These are phyloP conservation scores for Mollisiaceae sp. DNA, from an alignment of 2,329 filamentous ascomycete species.

Conservation along the genomic window DNA sequence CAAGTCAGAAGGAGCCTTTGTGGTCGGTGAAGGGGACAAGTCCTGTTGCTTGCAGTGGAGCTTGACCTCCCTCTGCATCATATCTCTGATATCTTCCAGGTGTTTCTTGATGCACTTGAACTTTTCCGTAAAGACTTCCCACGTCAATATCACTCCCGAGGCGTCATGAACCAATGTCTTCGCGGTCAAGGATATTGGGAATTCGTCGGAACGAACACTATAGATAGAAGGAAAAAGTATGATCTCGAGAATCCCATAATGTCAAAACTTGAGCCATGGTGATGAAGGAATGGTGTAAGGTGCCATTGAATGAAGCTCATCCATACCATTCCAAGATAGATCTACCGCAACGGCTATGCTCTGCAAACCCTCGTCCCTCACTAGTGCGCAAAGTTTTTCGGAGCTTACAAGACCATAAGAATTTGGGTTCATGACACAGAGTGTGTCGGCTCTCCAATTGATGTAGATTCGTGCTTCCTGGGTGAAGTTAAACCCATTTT, in stretches of 20 bases:
- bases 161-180: too few species aligned
- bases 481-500: not conserved
- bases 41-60: too few species aligned
- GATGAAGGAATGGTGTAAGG: not conserved
- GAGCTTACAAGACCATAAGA: not conserved
- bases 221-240: not conserved
- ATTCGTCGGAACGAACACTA: too few species aligned
- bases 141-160: too few species aligned
- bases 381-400: not conserved
- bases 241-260: not conserved
- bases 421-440: not conserved
- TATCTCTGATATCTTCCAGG: too few species aligned
- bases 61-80: too few species aligned
- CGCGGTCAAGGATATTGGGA: too few species aligned
- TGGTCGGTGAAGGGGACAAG: too few species aligned
- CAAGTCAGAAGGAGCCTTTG: too few species aligned
- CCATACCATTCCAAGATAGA: not conserved
- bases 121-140: too few species aligned
- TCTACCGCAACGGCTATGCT: not conserved
- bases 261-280: not conserved
- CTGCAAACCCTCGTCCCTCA: not conserved
- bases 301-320: not conserved
- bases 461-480: conserved; percentile 6
- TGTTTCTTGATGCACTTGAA: too few species aligned
- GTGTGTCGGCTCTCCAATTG: conserved; percentile 8